Conservation (phyloP, 192 early-diverging fungal genomes). For the Linnemannia zychae region DNA sequence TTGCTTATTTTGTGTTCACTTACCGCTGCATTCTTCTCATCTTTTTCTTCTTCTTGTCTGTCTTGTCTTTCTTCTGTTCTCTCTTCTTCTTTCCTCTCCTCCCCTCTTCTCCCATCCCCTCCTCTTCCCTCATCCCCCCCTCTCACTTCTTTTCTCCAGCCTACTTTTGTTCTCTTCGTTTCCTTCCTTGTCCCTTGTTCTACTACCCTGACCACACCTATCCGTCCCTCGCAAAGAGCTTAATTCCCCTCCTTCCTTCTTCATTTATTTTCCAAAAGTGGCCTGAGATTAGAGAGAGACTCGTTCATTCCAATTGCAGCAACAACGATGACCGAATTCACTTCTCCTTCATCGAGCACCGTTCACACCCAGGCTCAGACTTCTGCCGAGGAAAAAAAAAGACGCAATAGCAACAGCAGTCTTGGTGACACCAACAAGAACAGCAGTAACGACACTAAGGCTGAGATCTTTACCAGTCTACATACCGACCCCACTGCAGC, state of each 20-base stretch:
- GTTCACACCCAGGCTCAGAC: slow-evolving; percentile 13
- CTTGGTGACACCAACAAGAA: background rate
- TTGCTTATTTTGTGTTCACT: background rate
- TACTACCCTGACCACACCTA: background rate
- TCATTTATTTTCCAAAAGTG: background rate
- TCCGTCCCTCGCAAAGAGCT: background rate
- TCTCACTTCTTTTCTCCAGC: background rate
- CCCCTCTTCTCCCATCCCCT: background rate
- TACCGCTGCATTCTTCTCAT: background rate
- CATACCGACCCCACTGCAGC: slow-evolving; percentile 30
- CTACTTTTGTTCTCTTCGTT: background rate
- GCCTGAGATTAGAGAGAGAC: background rate
- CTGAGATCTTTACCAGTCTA: background rate
- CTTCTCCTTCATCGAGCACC: slow-evolving; percentile 14
- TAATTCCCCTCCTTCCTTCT: background rate
- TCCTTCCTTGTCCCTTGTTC: background rate
- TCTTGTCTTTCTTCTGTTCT: background rate
- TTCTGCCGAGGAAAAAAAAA: background rate
- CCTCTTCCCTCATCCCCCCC: background rate
- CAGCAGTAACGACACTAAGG: background rate
- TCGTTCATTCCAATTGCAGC: background rate
- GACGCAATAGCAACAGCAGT: background rate
- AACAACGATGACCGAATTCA: background rate
- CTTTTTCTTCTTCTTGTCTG: background rate
- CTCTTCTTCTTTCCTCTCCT: slow-evolving; percentile 1